Evolutionary conservation across 2,329 filamentous ascomycete genomes (phyloP), one percentile per base, ranked within the genome.

Genomic region (Aspergillus niger): DNA sequence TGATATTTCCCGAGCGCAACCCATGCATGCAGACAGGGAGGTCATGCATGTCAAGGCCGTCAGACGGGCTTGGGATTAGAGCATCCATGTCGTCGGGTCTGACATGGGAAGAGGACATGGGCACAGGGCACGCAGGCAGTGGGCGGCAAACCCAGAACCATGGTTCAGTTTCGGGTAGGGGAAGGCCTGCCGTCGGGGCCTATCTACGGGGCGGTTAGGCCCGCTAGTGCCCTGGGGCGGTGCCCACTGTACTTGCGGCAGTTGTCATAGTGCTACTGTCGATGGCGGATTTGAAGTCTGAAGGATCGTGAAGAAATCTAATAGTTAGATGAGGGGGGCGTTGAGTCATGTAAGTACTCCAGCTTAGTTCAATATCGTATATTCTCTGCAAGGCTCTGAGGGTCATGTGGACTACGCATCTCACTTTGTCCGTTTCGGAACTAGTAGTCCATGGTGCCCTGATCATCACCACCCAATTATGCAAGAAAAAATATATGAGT

Each of bases 111-210:
- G 32, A 54, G 53, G 44, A 43, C 39, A 53, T 48, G 41, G 38
- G 52, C 24, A 62, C 59, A 54, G 39, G 47, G 49, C 41, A 38
- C 28, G 36, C 51, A 57, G 51, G 50, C 44, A 62, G 57, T 68
- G 67, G 66, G 55, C 60, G 65, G 54, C 57, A 60, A 72, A 67
- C 71, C 73, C 73, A 73, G 70, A 67, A 66, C 72, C 72, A 73
- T 70, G 73, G 73, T 75, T 75, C 73, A 67, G 43, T 17, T 52
- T 65, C 68, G 69, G 70, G 69, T 71, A 69, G 66, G 64, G 50
- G 63, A 55, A 65, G 58, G 55, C 51, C 58, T 58, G 39, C 58
- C 60, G 51, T 59, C 63, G 63, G 59, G 58, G 52, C 59, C 57
- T 60, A 52, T 62, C 50, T 51, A 54, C 51, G 51, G 48, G 54